Evolutionary conservation across 2,329 filamentous ascomycete genomes (phyloP).

Genomic region (Ascochyta rabiei): DNA sequence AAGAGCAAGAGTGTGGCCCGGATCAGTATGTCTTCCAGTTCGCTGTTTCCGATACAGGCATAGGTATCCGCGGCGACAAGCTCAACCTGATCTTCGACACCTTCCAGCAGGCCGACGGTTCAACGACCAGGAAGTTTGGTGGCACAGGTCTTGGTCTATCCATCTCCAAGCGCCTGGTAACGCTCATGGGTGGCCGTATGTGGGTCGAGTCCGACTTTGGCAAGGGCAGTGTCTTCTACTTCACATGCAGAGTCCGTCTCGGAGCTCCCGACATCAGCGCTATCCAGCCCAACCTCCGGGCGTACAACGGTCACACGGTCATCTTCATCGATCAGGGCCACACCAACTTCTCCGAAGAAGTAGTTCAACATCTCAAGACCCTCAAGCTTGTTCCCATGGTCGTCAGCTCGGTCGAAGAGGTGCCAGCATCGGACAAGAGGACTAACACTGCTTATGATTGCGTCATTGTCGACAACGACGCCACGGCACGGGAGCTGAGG

Average conservation of each 20-base stretch:
- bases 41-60: constrained; percentile 93
- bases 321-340: constrained; percentile 93
- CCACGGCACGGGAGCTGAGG: constrained; percentile 83
- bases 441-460: constrained; percentile 78
- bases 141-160: constrained; percentile 92
- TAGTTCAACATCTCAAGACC: constrained; percentile 76
- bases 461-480: constrained; percentile 92
- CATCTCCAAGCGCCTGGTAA: constrained; percentile 93
- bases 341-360: constrained; percentile 76
- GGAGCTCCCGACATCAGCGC: constrained; percentile 78
- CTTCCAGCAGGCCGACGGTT: constrained; percentile 97
- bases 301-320: constrained; percentile 92
- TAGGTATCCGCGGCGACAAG: constrained; percentile 94
- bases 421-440: constrained; percentile 60
- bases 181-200: constrained; percentile 93
- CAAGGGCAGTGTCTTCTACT: constrained; percentile 92
- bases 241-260: constrained; percentile 88
- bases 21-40: constrained; percentile 95
- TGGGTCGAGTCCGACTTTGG: constrained; percentile 95
- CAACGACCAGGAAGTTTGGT: constrained; percentile 93
- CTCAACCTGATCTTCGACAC: constrained; percentile 97
- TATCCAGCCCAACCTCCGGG: constrained; percentile 81
- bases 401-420: constrained; percentile 75
- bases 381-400: constrained; percentile 83
- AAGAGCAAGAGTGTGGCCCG: constrained; percentile 67